A percentile compares a stretch with the other conserved stretches of the same genome.
phyloP scores from a whole-genome alignment of 352 stramenopile genomes.

The Phytophthora hybrid region DNA sequence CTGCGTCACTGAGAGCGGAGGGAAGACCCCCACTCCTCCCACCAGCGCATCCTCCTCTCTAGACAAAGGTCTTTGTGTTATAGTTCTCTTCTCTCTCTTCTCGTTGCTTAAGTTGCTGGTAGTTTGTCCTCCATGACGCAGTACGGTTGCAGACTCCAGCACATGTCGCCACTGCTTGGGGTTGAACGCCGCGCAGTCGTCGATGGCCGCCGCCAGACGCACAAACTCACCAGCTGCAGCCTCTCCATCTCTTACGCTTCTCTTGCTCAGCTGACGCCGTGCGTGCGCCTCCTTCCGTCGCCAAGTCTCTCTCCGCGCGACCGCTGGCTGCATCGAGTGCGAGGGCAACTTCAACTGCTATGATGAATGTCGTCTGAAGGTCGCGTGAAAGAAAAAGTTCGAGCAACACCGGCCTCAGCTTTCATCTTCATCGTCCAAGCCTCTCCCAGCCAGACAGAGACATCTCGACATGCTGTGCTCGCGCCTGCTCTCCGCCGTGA shows the following conservation, averaged over 20 bases:
- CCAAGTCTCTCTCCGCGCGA: background rate
- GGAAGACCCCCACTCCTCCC: background rate
- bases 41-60: conserved; percentile 28
- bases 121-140: conserved; percentile 12
- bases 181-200: conserved; percentile 63
- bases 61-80: conserved; percentile 19
- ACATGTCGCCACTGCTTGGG: conserved; percentile 64
- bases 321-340: conserved; percentile 11
- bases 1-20: conserved; percentile 39
- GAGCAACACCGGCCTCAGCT: conserved; percentile 20
- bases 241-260: background rate
- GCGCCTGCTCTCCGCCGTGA: conserved; percentile 40
- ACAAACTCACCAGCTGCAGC: conserved; percentile 45
- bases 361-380: background rate
- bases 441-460: conserved; percentile 13
- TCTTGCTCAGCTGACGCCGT: background rate
- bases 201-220: conserved; percentile 53
- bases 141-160: conserved; percentile 46
- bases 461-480: conserved; percentile 43
- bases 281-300: background rate
- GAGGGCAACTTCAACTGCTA: conserved; percentile 25
- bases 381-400: background rate
- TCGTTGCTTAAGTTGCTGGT: background rate
- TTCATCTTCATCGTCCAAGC: conserved; percentile 16
- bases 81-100: background rate